Base-by-base conservation (phyloP, 164 flowering plant genomes). In the Nelumbo lutea region DNA sequence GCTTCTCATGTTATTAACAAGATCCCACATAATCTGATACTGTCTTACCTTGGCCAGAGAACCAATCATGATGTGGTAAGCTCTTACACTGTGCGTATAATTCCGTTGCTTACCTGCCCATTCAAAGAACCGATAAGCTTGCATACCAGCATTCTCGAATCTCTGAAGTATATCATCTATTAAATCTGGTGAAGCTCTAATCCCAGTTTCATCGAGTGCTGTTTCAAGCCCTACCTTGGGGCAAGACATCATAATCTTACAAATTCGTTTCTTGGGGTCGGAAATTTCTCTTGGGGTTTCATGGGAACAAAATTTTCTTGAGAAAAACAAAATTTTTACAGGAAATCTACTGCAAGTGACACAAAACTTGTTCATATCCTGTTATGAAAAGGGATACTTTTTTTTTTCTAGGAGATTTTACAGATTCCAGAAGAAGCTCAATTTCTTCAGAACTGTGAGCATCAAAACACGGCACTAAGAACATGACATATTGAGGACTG, bases 81-180 rank as follows among this genome's bases (percentile, higher is more conserved):
- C 83, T 73, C 73, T 75, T 7, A 90, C 76, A 51, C 87, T 90
- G 66, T 91, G 98, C 43, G 43, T 39, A 62, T 87, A 91, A 68
- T 83, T 71, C 27, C 84, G 65, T 78, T 94, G 96, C 79, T 85
- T 90, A 59, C 78, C 85, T 2, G 96, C 95, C 97, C 97, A 94
- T 67, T 81, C 82, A 50, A 91, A 91, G 80, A 94, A 91, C 8
- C 84, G 75, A 69, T 85, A 85, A 2, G 95, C 89, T 42, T 88
- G 73, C 97, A 94, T 85, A 61, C 98, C 97, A 40, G 96, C 96
- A 83, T 94, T 94, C 74, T 80, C 82, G 50, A 90, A 89, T 69
- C 81, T 81, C 69, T 76, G 79, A 13, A 94, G 87, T n/a, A 91
- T 84, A 42, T 77, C 78, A 69, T 94, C 97, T 14, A 83, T 96